phyloP scores from a whole-genome alignment of 192 early-diverging fungal genomes.

The Coemansia sp. region DNA sequence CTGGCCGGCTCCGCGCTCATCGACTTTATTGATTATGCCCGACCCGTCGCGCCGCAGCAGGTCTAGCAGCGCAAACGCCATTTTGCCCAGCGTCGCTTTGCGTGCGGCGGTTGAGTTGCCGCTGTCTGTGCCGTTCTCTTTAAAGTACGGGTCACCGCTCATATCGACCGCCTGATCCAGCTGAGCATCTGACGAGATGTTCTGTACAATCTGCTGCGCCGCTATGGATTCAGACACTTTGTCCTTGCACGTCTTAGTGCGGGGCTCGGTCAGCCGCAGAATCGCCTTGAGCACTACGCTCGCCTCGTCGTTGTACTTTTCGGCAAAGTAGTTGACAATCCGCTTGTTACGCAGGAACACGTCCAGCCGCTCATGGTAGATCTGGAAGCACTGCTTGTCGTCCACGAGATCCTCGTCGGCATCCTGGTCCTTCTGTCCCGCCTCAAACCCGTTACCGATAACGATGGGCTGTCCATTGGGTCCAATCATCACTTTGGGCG shows the following conservation, averaged over 20 bases:
- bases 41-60: conserved; percentile 57
- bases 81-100: conserved; percentile 24
- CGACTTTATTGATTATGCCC: conserved; percentile 58
- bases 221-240: conserved; percentile 49
- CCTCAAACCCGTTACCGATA: conserved; percentile 1
- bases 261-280: conserved; percentile 59
- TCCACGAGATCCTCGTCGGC: conserved; percentile 39
- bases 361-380: conserved; percentile 67
- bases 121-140: conserved; percentile 13
- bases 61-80: conserved; percentile 61
- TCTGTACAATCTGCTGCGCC: conserved; percentile 55
- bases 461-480: conserved; percentile 13
- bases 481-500: conserved; percentile 14
- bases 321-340: conserved; percentile 60
- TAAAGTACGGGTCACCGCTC: conserved; percentile 35
- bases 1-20: conserved; percentile 60
- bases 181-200: conserved; percentile 39
- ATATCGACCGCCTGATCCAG: conserved; percentile 43
- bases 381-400: conserved; percentile 61
- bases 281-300: conserved; percentile 59
- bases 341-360: conserved; percentile 68
- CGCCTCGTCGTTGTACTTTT: conserved; percentile 65
- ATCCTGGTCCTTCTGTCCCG: conserved; percentile 3
- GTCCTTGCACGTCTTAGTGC: conserved; percentile 58
- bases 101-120: conserved; percentile 1